phyloP scores from a whole-genome alignment of 2,329 filamentous ascomycete genomes.

The Hypoxylon sp. region DNA sequence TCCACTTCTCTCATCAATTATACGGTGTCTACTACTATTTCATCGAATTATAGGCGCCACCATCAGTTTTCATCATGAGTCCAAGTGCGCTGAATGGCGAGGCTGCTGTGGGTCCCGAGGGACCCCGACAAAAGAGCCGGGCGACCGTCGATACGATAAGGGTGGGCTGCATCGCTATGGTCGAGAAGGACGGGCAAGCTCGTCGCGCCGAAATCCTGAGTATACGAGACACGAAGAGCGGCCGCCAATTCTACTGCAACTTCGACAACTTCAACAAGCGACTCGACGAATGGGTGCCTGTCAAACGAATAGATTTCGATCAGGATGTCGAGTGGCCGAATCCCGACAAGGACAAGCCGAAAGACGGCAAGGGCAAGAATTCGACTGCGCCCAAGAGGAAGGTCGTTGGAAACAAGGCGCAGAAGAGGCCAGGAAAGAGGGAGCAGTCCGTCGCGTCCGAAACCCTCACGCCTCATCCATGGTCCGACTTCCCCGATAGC shows the following conservation, averaged over 20 bases:
- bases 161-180: constrained; percentile 73
- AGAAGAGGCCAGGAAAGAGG: constrained; percentile 69
- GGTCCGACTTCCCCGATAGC: constrained; percentile 67
- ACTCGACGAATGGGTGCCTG: constrained; percentile 87
- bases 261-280: constrained; percentile 98
- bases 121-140: constrained; percentile 78
- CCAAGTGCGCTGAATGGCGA: constrained; percentile 66
- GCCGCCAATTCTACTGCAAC: constrained; percentile 93
- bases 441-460: constrained; percentile 70
- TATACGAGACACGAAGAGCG: constrained; percentile 90
- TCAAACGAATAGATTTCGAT: constrained; percentile 84
- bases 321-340: constrained; percentile 97
- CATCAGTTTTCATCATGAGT: constrained; percentile 65
- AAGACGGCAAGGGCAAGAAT: constrained; percentile 83
- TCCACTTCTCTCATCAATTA: constrained; percentile 21
- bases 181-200: constrained; percentile 81
- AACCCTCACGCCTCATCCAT: constrained; percentile 68
- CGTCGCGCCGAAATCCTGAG: constrained; percentile 97
- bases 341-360: constrained; percentile 86
- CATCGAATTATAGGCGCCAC: constrained; percentile 55
- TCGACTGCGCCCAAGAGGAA: constrained; percentile 71
- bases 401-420: constrained; percentile 69
- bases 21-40: constrained; percentile 42
- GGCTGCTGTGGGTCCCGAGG: constrained; percentile 69
- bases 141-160: constrained; percentile 86